phyloP scores from a whole-genome alignment of 768 basidiomycete genomes.

The Leccinum disarticulatum region DNA sequence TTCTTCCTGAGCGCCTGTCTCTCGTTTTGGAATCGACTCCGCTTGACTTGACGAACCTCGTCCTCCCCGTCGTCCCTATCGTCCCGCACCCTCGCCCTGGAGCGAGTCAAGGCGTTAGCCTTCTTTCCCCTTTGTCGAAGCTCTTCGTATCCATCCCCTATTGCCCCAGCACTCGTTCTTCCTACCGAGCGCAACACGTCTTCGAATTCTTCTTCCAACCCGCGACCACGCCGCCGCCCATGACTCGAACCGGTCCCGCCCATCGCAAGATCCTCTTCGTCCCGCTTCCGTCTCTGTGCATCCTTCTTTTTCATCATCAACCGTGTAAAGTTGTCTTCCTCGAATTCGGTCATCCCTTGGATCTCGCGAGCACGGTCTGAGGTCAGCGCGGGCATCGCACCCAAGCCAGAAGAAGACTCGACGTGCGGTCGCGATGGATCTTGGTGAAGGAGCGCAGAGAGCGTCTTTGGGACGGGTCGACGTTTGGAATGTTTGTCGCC shows the following conservation, averaged over 20 bases:
- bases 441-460: slow-evolving; percentile 50
- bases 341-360: slow-evolving; percentile 79
- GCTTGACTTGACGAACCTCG: slow-evolving; percentile 35
- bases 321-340: slow-evolving; percentile 93
- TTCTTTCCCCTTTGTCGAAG: slow-evolving; percentile 69
- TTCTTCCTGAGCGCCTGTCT: slow-evolving; percentile 37
- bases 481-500: slow-evolving; percentile 45
- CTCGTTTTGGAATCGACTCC: slow-evolving; percentile 45
- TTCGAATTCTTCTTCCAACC: slow-evolving; percentile 81
- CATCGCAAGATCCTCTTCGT: slow-evolving; percentile 86
- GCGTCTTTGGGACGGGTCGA: slow-evolving; percentile 64
- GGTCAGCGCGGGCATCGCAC: slow-evolving; percentile 53
- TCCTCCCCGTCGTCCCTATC: slow-evolving; percentile 29
- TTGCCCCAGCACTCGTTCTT: slow-evolving; percentile 39
- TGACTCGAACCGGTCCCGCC: slow-evolving; percentile 66
- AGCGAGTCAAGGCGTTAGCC: slow-evolving; percentile 56
- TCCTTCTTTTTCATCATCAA: slow-evolving; percentile 90
- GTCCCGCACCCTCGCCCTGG: slow-evolving; percentile 41
- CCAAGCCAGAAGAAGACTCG: slow-evolving; percentile 74
- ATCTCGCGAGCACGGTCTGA: slow-evolving; percentile 76
- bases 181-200: slow-evolving; percentile 71
- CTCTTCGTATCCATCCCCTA: slow-evolving; percentile 80
- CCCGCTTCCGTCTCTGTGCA: slow-evolving; percentile 61
- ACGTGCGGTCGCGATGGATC: slow-evolving; percentile 62
- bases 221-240: slow-evolving; percentile 61